A percentile compares a stretch with the other conserved stretches of the same genome.
These are phyloP conservation scores for Carallia brachiata DNA, from an alignment of 345 rosid species.

Conservation along the genomic window DNA sequence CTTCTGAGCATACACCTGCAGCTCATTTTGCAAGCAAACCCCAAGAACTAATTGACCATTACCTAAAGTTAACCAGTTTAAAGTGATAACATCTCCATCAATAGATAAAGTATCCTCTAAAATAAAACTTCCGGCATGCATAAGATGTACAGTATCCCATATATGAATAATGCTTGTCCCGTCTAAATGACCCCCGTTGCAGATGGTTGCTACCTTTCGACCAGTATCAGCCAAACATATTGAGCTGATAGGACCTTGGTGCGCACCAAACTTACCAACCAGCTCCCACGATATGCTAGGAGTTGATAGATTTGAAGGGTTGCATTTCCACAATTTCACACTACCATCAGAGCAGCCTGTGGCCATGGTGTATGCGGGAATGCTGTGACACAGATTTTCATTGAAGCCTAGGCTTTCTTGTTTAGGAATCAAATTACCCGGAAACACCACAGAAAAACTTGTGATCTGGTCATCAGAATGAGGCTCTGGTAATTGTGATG, in stretches of 20 bases:
- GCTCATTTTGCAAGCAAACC: slow-evolving; percentile 63
- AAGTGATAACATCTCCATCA: slow-evolving; percentile 44
- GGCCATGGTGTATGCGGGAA: slow-evolving; percentile 67
- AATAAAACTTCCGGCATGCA: slow-evolving; percentile 58
- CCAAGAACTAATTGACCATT: slow-evolving; percentile 70
- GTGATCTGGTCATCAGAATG: slow-evolving; percentile 48
- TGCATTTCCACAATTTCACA: slow-evolving; percentile 79
- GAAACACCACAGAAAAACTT: slow-evolving; percentile 62
- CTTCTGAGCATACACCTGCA: slow-evolving; percentile 65
- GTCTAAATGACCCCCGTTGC: slow-evolving; percentile 35
- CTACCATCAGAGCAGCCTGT: slow-evolving; percentile 79
- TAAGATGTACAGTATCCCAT: slow-evolving; percentile 61
- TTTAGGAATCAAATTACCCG: slow-evolving; percentile 36
- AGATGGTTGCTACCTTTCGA: slow-evolving; percentile 63
- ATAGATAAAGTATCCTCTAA: slow-evolving; percentile 60
- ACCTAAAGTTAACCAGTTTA: slow-evolving; percentile 68
- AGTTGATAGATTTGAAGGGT: slow-evolving; percentile 34
- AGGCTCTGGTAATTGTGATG: slow-evolving; percentile 64
- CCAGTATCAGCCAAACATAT: slow-evolving; percentile 63
- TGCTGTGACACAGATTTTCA: slow-evolving; percentile 27
- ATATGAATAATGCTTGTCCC: slow-evolving; percentile 38
- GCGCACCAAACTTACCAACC: slow-evolving; percentile 62
- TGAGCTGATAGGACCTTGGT: slow-evolving; percentile 53
- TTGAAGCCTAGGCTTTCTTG: slow-evolving; percentile 29
- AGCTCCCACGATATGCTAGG: slow-evolving; percentile 54